Percentiles rank a stretch among this genome's conserved stretches.
Evolutionary conservation across 305 asterid species (phyloP).

Genomic region (Solanum hybrid): DNA sequence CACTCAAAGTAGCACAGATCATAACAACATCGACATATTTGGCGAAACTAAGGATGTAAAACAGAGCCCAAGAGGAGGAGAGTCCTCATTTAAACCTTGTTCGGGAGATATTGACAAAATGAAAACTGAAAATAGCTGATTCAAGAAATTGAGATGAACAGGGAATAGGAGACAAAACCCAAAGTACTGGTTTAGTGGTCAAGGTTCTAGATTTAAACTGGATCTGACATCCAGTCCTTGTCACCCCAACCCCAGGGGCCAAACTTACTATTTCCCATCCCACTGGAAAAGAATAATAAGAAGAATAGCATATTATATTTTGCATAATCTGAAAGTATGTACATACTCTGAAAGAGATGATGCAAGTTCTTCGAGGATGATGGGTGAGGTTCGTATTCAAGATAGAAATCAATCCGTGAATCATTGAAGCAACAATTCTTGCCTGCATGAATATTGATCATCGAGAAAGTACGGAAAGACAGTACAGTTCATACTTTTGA

Average conservation of each 20-base stretch:
- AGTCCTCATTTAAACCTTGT: not conserved
- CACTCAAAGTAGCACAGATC: not conserved
- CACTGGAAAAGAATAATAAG: not conserved
- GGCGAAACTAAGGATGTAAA: not conserved
- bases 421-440: slow-evolving; percentile 85
- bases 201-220: not conserved
- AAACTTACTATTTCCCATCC: not conserved
- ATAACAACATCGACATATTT: not conserved
- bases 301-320: not conserved
- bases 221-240: not conserved
- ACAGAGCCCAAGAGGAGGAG: not conserved
- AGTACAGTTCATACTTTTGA: not conserved
- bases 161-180: not conserved
- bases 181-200: not conserved
- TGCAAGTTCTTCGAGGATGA: slow-evolving; percentile 78
- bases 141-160: not conserved
- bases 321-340: slow-evolving; percentile 6
- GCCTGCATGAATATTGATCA: slow-evolving; percentile 42
- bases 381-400: slow-evolving; percentile 88
- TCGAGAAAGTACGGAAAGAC: not conserved
- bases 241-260: not conserved
- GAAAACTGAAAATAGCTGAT: not conserved
- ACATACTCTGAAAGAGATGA: slow-evolving; percentile 90
- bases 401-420: slow-evolving; percentile 71
- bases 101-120: not conserved